phyloP scores from a whole-genome alignment of 345 rosid genomes.

The Gossypium turneri region DNA sequence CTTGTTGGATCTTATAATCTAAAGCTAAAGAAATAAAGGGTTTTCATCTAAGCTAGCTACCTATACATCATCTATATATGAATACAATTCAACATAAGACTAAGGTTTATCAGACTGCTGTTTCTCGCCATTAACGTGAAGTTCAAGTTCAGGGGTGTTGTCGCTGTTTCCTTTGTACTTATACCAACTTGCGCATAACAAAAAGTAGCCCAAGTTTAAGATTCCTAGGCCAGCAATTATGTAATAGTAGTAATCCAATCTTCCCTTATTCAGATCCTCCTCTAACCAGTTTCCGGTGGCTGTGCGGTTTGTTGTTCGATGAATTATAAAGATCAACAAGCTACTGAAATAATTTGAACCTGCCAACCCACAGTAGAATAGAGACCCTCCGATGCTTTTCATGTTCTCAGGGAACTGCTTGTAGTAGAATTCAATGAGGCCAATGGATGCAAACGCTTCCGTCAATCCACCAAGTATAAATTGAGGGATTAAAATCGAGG shows the following conservation, averaged over 20 bases:
- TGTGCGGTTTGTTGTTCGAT: conserved; percentile 13
- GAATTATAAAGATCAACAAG: conserved; percentile 15
- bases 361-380: conserved; percentile 14
- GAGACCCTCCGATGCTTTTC: conserved; percentile 26
- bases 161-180: conserved; percentile 33
- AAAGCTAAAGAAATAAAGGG: not conserved
- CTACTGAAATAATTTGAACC: conserved; percentile 17
- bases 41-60: not conserved
- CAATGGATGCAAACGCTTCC: conserved; percentile 40
- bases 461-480: conserved; percentile 41
- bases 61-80: not conserved
- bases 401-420: conserved; percentile 53
- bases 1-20: not conserved
- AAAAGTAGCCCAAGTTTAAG: conserved; percentile 30
- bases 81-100: not conserved
- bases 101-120: not conserved
- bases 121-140: conserved; percentile 15
- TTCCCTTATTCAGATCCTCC: conserved; percentile 4
- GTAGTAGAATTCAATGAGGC: conserved; percentile 48
- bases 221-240: conserved; percentile 33
- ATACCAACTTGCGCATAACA: conserved; percentile 35
- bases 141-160: conserved; percentile 17
- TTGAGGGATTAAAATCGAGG: conserved; percentile 52
- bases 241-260: conserved; percentile 23
- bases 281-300: conserved; percentile 12